These are phyloP conservation scores for Clitopilus passeckerianus DNA, from an alignment of 768 basidiomycete genomes.

Conservation along the genomic window DNA sequence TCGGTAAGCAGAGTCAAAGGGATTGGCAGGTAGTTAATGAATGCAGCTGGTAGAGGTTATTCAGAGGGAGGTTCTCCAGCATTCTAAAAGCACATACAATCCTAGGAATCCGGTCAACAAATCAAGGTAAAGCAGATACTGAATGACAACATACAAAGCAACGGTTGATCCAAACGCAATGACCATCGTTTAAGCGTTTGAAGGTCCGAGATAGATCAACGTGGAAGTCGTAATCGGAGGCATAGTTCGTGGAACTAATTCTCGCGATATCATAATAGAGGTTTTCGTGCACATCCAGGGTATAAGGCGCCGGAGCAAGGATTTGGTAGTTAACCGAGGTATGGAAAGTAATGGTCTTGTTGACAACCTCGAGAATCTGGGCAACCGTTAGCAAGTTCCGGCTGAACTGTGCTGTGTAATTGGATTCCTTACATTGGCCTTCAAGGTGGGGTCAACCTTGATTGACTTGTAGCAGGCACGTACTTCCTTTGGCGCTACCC, in stretches of 20 bases:
- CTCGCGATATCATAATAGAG: constrained; percentile 43
- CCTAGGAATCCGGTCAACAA: constrained; percentile 6
- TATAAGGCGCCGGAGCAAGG: constrained; percentile 47
- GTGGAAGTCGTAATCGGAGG: constrained; percentile 52
- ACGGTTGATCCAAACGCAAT: constrained; percentile 48
- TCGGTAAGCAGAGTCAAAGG: constrained; percentile 45
- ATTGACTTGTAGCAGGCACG: constrained; percentile 48
- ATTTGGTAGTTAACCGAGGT: constrained; percentile 60
- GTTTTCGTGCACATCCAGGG: constrained; percentile 53
- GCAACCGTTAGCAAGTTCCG: not conserved
- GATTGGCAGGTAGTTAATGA: constrained; percentile 42
- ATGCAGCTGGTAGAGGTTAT: constrained; percentile 14
- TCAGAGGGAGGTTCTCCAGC: not conserved
- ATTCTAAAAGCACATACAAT: constrained; percentile 10
- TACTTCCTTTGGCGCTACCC: constrained; percentile 47
- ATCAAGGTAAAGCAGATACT: not conserved
- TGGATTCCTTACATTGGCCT: constrained; percentile 40
- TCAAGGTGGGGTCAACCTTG: constrained; percentile 38
- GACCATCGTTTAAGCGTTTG: constrained; percentile 54
- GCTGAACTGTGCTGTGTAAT: no score
- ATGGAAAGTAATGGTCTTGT: constrained; percentile 55
- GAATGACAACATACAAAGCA: constrained; percentile 45
- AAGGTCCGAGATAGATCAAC: constrained; percentile 48
- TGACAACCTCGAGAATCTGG: constrained; percentile 54
- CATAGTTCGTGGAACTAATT: constrained; percentile 36